Evolutionary conservation across 441 rosid genomes (phyloP), one percentile per base, ranked within the genome.

Genomic region (Hura crepitans): DNA sequence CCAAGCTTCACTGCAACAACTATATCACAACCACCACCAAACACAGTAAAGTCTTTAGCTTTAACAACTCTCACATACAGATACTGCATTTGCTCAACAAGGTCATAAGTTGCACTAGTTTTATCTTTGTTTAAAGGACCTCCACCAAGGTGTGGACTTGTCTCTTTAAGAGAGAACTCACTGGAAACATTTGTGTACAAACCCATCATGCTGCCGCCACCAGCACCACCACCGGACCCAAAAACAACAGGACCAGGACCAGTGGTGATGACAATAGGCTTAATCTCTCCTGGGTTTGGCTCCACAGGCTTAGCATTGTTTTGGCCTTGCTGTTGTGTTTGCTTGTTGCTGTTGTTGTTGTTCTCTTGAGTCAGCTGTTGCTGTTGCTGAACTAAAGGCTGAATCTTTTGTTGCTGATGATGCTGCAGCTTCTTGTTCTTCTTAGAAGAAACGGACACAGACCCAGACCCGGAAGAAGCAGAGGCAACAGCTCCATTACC

Each of bases 31-130:
- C 70, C 68, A n/a, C 57, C 68, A 5, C 56, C 77, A 50, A 69
- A 64, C 56, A 69, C 55, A 31, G 79, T 68, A 22, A 84, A 69
- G 45, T 67, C 83, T 62, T 80, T 78, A 43, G 84, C 88, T 65
- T 68, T 82, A 4, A 81, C 77, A 43, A 87, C 73, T 39, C 82
- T 66, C 8, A 81, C 74, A 71, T 77, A 87, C 64, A 87, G 84
- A 63, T 82, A 85, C 27, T 83, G 59, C 86, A 84, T 81, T 51
- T 79, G 81, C 55, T 87, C 90, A 17, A 85, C 88, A 6, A 87
- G 88, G 50, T 87, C 81, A 56, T 81, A 79, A 78, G 69, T 83
- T 42, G 82, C 77, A 50, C 82, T 77, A 25, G 79, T 81, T 53
- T 65, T 65, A 5, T 79, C 82, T 76, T 78, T 81, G 53, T 63